These are phyloP conservation scores for Dothiorella sarmentorum DNA, from an alignment of 2,329 filamentous ascomycete genomes.

Conservation along the genomic window DNA sequence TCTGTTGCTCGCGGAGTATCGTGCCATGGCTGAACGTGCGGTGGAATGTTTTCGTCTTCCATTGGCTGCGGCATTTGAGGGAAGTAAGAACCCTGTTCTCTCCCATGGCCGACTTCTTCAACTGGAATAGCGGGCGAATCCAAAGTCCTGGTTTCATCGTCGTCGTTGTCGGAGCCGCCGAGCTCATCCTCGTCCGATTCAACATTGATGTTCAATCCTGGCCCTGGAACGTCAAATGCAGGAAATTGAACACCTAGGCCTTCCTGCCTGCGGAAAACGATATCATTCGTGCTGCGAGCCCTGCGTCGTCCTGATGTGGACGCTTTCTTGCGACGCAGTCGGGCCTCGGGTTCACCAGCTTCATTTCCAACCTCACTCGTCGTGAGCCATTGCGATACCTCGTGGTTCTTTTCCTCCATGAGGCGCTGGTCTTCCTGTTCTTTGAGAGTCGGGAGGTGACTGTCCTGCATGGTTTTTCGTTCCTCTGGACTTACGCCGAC, in stretches of 20 bases:
- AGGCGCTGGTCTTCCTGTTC: conserved; percentile 48
- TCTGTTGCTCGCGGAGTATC: conserved; percentile 40
- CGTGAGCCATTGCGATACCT: conserved; percentile 53
- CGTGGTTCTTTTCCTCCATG: conserved; percentile 50
- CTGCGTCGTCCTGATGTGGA: conserved; percentile 35
- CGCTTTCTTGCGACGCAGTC: conserved; percentile 24
- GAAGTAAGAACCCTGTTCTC: conserved; percentile 29
- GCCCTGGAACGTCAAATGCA: conserved; percentile 46
- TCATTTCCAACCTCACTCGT: conserved; percentile 29
- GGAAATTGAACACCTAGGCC: conserved; percentile 33
- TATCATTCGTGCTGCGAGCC: conserved; percentile 47
- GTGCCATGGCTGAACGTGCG: conserved; percentile 46
- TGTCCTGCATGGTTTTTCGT: conserved; percentile 40
- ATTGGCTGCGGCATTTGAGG: conserved; percentile 18
- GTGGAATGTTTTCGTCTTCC: neutral
- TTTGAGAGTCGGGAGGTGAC: conserved; percentile 47
- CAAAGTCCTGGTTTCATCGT: conserved; percentile 22
- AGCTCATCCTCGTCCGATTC: conserved; percentile 32
- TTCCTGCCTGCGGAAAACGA: conserved; percentile 19
- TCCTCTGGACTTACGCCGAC: conserved; percentile 47
- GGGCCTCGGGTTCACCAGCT: neutral
- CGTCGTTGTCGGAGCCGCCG: conserved; percentile 32
- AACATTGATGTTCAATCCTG: conserved; percentile 44
- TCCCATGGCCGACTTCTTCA: neutral
- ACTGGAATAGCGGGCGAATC: conserved; percentile 34